Conservation (phyloP, 169 alveolate species). For the Cyclospora cayetanensis region DNA sequence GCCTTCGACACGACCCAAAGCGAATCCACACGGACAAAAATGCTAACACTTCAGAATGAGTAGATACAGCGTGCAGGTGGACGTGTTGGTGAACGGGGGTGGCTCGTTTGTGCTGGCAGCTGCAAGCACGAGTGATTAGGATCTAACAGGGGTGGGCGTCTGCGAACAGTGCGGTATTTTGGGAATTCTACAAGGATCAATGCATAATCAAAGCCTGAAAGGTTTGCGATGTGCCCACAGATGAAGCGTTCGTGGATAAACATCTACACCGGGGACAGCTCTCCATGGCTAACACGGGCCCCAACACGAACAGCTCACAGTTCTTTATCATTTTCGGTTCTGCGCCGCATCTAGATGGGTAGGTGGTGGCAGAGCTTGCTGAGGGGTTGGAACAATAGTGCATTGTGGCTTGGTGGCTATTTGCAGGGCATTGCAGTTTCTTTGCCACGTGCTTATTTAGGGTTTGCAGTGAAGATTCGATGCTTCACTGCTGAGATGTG, state of each 20-base stretch:
- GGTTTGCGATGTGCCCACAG: not conserved
- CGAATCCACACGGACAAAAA: not conserved
- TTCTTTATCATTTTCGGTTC: constrained; percentile 83
- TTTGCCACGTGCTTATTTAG: not conserved
- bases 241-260: constrained; percentile 82
- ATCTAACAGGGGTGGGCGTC: no score
- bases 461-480: not conserved
- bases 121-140: no score
- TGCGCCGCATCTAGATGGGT: constrained; percentile 84
- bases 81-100: not conserved
- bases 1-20: no score
- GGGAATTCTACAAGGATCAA: no score
- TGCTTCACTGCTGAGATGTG: not conserved
- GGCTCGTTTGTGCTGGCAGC: not conserved
- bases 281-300: constrained; percentile 91
- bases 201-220: no score
- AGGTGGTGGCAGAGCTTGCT: constrained; percentile 79
- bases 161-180: no score
- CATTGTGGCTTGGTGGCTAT: no score
- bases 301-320: constrained; percentile 81
- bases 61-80: not conserved
- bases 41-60: not conserved
- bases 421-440: not conserved
- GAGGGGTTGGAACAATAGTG: no score
- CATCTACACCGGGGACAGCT: constrained; percentile 84